phyloP scores from a whole-genome alignment of 768 basidiomycete genomes.

The Lentinula sp. region DNA sequence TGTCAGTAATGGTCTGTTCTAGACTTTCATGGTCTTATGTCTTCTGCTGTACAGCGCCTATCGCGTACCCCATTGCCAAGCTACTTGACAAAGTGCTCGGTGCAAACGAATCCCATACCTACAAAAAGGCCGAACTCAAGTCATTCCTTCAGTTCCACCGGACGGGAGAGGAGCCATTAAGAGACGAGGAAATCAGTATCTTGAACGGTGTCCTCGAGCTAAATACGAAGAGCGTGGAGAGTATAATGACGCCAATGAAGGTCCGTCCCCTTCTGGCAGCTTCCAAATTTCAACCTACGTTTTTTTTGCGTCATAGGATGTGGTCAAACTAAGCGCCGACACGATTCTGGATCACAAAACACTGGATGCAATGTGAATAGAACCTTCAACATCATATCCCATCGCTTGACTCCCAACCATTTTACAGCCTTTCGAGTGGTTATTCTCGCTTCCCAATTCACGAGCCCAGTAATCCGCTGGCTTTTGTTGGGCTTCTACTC shows the following conservation, averaged over 20 bases:
- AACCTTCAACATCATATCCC: not conserved
- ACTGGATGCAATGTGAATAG: slow-evolving; percentile 63
- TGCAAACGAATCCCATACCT: slow-evolving; percentile 61
- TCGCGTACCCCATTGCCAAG: slow-evolving; percentile 79
- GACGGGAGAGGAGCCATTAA: slow-evolving; percentile 67
- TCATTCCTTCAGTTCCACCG: slow-evolving; percentile 79
- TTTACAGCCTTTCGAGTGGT: slow-evolving; percentile 61
- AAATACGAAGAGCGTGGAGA: slow-evolving; percentile 67
- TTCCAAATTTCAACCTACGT: not conserved
- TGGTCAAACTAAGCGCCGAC: slow-evolving; percentile 74
- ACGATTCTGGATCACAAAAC: slow-evolving; percentile 71
- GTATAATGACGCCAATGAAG: slow-evolving; percentile 79
- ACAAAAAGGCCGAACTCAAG: slow-evolving; percentile 79
- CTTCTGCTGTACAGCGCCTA: slow-evolving; percentile 43
- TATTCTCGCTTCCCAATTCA: slow-evolving; percentile 94
- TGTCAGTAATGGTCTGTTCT: not conserved
- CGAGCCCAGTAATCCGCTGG: slow-evolving; percentile 54
- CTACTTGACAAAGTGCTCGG: slow-evolving; percentile 83
- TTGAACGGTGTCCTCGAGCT: slow-evolving; percentile 77
- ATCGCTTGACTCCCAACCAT: not conserved
- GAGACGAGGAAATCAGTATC: slow-evolving; percentile 80
- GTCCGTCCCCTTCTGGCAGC: slow-evolving; percentile 27
- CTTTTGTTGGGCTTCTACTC: slow-evolving; percentile 78
- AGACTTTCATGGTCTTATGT: slow-evolving; percentile 35
- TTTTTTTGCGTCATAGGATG: slow-evolving; percentile 47